Percentiles rank a stretch among this genome's conserved stretches.
Conservation (phyloP, 352 stramenopile species). For the Pythium rishiriense region DNA sequence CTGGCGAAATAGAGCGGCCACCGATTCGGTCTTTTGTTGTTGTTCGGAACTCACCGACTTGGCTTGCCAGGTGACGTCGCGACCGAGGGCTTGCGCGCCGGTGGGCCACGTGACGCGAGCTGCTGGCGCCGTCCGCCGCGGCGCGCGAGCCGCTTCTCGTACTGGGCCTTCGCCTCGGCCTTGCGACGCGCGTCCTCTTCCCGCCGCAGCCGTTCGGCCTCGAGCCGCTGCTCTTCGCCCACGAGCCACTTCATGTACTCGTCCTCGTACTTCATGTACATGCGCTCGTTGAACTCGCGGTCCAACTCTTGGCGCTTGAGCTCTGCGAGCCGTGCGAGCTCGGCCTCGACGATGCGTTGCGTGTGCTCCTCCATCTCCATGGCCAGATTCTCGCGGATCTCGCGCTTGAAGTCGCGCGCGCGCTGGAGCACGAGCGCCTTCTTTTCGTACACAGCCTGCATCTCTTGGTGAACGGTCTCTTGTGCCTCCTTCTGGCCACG, state of each 20-base stretch:
- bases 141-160: constrained; percentile 52
- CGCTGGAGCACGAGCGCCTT: constrained; percentile 30
- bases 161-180: constrained; percentile 51
- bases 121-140: constrained; percentile 58
- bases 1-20: constrained; percentile 53
- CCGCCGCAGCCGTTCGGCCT: constrained; percentile 36
- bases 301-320: constrained; percentile 37
- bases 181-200: constrained; percentile 43
- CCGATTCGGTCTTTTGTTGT: too few relatives aligned
- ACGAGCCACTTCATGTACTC: constrained; percentile 62
- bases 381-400: constrained; percentile 54
- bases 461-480: constrained; percentile 10
- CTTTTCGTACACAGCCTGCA: constrained; percentile 23
- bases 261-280: constrained; percentile 75
- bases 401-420: constrained; percentile 56
- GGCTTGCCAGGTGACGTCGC: background rate
- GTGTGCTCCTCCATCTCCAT: constrained; percentile 65
- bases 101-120: constrained; percentile 17
- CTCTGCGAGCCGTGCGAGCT: constrained; percentile 43
- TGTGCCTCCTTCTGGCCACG: constrained; percentile 18
- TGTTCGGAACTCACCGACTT: background rate
- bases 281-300: constrained; percentile 51
- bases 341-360: constrained; percentile 52
- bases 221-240: constrained; percentile 45
- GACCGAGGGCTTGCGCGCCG: constrained; percentile 1